A percentile compares a stretch with the other conserved stretches of the same genome.
Evolutionary conservation across 139 green algal genomes (phyloP).

Genomic region (Limnomonas spitsbergensis): DNA sequence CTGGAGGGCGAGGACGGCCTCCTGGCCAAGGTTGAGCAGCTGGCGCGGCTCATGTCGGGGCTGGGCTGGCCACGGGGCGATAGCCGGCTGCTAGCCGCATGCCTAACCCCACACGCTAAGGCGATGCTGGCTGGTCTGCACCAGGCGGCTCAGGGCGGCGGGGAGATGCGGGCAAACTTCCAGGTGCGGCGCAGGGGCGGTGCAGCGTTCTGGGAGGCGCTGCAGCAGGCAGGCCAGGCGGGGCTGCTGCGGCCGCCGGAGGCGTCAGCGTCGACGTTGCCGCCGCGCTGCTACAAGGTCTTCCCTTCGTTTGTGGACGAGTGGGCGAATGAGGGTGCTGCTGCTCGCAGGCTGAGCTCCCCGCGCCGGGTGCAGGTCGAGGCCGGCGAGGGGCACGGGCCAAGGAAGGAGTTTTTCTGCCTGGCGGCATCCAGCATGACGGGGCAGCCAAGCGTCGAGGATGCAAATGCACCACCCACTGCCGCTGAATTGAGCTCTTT

Average conservation of each 20-base stretch:
- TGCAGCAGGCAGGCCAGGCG: constrained; percentile 3
- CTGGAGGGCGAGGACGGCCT: constrained; percentile 24
- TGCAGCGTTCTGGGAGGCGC: neutral
- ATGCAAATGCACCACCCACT: neutral
- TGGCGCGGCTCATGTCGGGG: neutral
- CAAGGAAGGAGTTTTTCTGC: constrained; percentile 62
- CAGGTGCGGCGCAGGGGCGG: neutral
- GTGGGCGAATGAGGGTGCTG: neutral
- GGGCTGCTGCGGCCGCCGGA: constrained; percentile 20
- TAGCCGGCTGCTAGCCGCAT: constrained; percentile 21
- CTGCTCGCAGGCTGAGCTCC: neutral
- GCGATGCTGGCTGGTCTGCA: constrained; percentile 35
- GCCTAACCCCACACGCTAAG: constrained; percentile 12
- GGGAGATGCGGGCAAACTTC: neutral
- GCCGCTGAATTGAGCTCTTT: no score
- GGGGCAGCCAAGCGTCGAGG: neutral
- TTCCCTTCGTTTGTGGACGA: constrained; percentile 49
- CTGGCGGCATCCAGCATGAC: constrained; percentile 29
- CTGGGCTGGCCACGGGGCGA: constrained; percentile 23
- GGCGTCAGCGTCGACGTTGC: constrained; percentile 1
- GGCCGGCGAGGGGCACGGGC: constrained; percentile 57
- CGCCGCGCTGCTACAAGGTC: constrained; percentile 27
- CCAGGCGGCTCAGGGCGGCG: constrained; percentile 12
- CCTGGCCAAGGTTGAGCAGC: neutral
- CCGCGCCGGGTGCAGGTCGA: constrained; percentile 32